Evolutionary conservation across 768 basidiomycete species (phyloP), one percentile per base, ranked within the genome.

Genomic region (Pulveroboletus sp.): DNA sequence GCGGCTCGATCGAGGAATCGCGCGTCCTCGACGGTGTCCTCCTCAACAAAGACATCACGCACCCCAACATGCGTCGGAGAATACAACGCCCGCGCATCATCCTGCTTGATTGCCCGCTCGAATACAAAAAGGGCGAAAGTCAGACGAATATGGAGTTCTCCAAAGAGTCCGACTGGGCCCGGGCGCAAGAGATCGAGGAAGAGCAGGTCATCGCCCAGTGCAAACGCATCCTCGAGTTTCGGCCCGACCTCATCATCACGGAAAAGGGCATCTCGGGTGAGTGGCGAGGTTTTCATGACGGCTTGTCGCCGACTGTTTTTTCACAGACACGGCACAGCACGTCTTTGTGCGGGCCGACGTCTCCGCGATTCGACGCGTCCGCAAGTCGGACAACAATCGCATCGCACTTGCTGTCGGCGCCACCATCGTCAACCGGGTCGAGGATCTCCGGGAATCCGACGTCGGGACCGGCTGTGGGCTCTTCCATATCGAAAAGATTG

Each of bases 81-180:
- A 98, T 98, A 67, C 80, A 76, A 53, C 89, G 91, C 56, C 96
- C 95, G 4, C 73, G 94, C 12, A 88, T 99, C 42, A 73, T 98
- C 20, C 70, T 98, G 34, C 73, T 98, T 34, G 93, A 96, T 68
- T 98, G 94, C 68, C 93, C 94, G 10, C 71, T 97, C 49, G 95
- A 98, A 73, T 98, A 99, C 75, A 99, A 98, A 75, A 98, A 98
- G 76, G 95, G 95, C 23, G 96, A 98, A 75, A 83, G 80, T 49
- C 96, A 99, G 71, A 98, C 96, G 52, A 96, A 97, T 67, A 98
- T 98, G 78, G 95, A 97, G 72, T 93, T 98, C 57, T 85, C 85
- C 37, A 92, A 91, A 70, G 94, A 94, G 73, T 76, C 77, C 17
- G 94, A 99, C 65, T 99, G 93, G 91, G 83, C 86, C 45, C 73